Evolutionary conservation across 23 red algal genomes (phyloP), one percentile per base, ranked within the genome.

Genomic region (Pyropia haitanensis): DNA sequence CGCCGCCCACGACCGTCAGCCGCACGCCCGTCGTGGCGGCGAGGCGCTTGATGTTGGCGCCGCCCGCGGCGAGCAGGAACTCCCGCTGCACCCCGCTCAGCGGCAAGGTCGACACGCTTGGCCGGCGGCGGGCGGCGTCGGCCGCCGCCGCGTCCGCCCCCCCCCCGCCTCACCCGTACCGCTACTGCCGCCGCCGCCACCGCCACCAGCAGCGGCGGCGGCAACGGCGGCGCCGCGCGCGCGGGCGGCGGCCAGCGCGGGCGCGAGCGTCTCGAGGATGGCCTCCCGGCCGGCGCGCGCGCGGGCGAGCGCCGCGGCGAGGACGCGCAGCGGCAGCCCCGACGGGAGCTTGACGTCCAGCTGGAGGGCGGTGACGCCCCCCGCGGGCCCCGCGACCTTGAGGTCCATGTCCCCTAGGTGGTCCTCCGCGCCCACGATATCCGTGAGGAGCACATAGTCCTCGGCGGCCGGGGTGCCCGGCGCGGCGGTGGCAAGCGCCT

Each of bases 341-440:
- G 46, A 29, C 23, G 61, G 50, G 5, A 18, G 44, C 29, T 88
- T 88, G 50, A 76, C 72, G 61, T 88, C 72, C 29, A 88, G 61
- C 46, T 88, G 83, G 33, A 57, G 77, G 10, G 73, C 63, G 56
- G 71, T 79, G 21, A 88, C 58, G 28, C 83, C 83, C 6, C 49
- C 17, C 32, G 6, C 51, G 15, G 83, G 75, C 9, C 83, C 83
- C 5, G 72, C 55, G 19, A 88, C 83, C 67, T 96, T 96, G 80
- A 82, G 78, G 68, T 96, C 91, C 77, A 96, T 74, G 17, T 83
- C 82, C 3, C 91, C 91, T 51, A 69, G 79, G 67, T 88, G 82
- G 68, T 96, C 91, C 72, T 96, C 91, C 23, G 70, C 62, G 7
- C 91, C 91, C 10, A 96, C 53, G n/a, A 96, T 82, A 61, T 96